Base-by-base conservation (phyloP, 192 early-diverging fungal species). In the Gigaspora rosea region DNA sequence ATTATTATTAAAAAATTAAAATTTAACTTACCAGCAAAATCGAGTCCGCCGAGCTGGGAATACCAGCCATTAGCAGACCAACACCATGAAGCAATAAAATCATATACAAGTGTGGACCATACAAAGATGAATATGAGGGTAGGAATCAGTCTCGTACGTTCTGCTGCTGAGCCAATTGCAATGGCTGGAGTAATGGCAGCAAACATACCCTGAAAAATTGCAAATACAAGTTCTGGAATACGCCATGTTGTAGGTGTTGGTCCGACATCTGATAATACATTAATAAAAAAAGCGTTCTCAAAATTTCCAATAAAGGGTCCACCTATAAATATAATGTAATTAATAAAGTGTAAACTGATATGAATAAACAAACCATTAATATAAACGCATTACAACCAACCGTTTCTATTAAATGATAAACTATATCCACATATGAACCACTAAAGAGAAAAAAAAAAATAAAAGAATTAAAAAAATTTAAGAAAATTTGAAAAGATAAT, bases 51-150 rank as follows among this genome's bases (percentile, higher is more conserved):
- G 66, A 92, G 56, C 61, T 82, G 83, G 65, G 62, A 66, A 32
- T 88, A 80, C 91, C 91, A 94, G n/a, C 93, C 93, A 71, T 86
- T 85, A 56, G 82, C 80, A n/a, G 84, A 85, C 93, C 93, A 94
- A 32, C 88, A 84, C 92, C 89, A 91, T 79, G 86, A 90, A 4
- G 90, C 89, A 58, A 88, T 88, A 20, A 85, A 78, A 75, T 87
- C 85, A 65, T 91, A 91, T 22, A 90, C 90, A 4, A 91, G 51
- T n/a, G 88, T 91, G 2, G 88, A 78, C 88, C 88, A 91, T 52
- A 91, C 73, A 27, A 91, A 87, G 15, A 86, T 79, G 75, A 86
- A 90, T 18, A 90, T 72, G 18, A 89, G 78, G 4, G 82, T 83
- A 36, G 88, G 88, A 62, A 90, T 61, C 11, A 88, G 74, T 12